Evolutionary conservation across 306 rosid genomes (phyloP).

Genomic region (Vachellia collinsii): DNA sequence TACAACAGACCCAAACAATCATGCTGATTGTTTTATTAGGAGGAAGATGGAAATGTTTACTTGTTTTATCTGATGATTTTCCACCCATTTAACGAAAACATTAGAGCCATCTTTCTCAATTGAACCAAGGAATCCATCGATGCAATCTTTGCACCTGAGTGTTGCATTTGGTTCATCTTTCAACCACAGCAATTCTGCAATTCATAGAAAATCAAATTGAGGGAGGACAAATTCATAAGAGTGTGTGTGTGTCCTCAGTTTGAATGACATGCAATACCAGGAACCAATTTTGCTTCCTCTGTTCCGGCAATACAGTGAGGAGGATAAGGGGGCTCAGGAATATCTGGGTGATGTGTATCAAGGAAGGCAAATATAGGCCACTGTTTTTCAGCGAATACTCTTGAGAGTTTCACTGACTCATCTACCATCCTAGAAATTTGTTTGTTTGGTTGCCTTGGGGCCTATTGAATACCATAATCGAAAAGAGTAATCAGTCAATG

Average conservation of each 20-base stretch:
- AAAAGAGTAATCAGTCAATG: background rate
- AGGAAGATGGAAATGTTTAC: conserved; percentile 46
- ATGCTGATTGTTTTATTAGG: background rate
- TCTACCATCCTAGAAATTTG: conserved; percentile 72
- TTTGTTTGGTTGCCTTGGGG: conserved; percentile 63
- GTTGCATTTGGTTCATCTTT: conserved; percentile 86
- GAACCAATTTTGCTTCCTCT: conserved; percentile 71
- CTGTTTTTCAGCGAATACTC: conserved; percentile 62
- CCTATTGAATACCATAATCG: conserved; percentile 50
- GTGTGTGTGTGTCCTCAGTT: background rate
- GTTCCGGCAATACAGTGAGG: conserved; percentile 84
- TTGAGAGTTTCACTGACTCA: conserved; percentile 62
- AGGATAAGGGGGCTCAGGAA: conserved; percentile 90
- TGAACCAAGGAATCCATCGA: conserved; percentile 68
- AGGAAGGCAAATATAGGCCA: conserved; percentile 86
- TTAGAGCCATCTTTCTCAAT: conserved; percentile 77
- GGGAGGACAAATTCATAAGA: background rate
- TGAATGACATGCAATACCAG: conserved; percentile 53
- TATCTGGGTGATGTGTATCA: conserved; percentile 76
- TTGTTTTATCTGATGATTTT: conserved; percentile 69
- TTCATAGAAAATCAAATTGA: conserved; percentile 30
- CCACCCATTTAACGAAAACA: conserved; percentile 82
- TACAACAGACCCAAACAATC: background rate
- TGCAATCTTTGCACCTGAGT: conserved; percentile 80
- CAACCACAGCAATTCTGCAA: conserved; percentile 71